phyloP scores from a whole-genome alignment of 2,329 filamentous ascomycete genomes.

The Talaromyces verruculosus region DNA sequence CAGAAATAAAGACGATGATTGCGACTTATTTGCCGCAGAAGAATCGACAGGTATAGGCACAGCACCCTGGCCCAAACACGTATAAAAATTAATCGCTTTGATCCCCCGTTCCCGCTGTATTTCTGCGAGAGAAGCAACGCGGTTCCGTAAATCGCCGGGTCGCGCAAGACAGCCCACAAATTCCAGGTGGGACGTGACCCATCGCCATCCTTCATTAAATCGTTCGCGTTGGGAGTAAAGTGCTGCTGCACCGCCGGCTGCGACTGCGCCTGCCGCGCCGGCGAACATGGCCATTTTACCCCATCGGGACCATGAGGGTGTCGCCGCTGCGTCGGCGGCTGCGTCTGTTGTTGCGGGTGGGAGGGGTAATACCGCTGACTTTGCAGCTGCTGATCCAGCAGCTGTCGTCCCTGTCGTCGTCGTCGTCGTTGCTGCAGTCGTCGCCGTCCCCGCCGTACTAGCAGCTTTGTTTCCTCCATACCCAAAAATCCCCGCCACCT shows the following conservation, averaged over 20 bases:
- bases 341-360: conserved; percentile 36
- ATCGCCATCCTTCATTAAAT: conserved; percentile 71
- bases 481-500: conserved; percentile 63
- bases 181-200: conserved; percentile 87
- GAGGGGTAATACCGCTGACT: conserved; percentile 27
- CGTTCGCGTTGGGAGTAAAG: conserved; percentile 84
- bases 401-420: conserved; percentile 22
- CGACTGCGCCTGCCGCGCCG: conserved; percentile 75
- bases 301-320: conserved; percentile 70
- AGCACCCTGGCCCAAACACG: conserved; percentile 71
- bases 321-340: conserved; percentile 47
- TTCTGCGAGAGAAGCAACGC: conserved; percentile 67
- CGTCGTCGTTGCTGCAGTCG: conserved; percentile 26
- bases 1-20: conserved; percentile 16
- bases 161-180: conserved; percentile 88
- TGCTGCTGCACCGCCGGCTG: conserved; percentile 77
- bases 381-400: conserved; percentile 26
- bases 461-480: conserved; percentile 54
- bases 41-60: conserved; percentile 26
- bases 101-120: conserved; percentile 66
- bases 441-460: conserved; percentile 18
- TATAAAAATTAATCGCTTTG: conserved; percentile 85
- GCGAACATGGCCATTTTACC: conserved; percentile 83
- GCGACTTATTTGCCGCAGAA: conserved; percentile 24
- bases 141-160: conserved; percentile 74